phyloP scores from a whole-genome alignment of 2,329 filamentous ascomycete genomes.

The Intubia oerlemansii region DNA sequence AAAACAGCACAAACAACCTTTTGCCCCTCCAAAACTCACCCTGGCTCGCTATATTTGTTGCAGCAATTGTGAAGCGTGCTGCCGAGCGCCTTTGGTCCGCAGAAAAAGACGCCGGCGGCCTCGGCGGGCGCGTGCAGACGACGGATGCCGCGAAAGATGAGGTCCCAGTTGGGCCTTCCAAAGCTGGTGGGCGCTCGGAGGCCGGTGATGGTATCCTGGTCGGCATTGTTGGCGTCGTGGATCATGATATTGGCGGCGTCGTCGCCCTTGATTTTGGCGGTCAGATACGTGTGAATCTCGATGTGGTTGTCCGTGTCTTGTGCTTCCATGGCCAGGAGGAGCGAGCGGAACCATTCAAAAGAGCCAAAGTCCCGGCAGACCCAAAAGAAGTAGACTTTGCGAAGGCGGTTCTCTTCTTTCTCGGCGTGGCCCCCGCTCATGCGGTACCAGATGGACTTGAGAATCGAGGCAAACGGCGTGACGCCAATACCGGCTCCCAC shows the following conservation, averaged over 20 bases:
- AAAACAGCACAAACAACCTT: no score
- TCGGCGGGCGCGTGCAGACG: slow-evolving; percentile 56
- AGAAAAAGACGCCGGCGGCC: slow-evolving; percentile 69
- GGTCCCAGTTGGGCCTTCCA: slow-evolving; percentile 74
- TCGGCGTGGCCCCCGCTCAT: no score
- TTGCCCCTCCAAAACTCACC: no score
- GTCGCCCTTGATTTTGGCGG: slow-evolving; percentile 67
- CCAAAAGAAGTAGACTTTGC: slow-evolving; percentile 89
- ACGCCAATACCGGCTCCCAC: slow-evolving; percentile 69
- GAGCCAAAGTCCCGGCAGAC: slow-evolving; percentile 73
- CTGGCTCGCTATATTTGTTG: slow-evolving; percentile 72
- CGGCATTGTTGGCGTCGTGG: slow-evolving; percentile 67
- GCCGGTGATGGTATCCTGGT: slow-evolving; percentile 69
- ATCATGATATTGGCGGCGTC: slow-evolving; percentile 87
- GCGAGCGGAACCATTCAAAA: slow-evolving; percentile 75
- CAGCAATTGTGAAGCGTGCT: slow-evolving; percentile 63
- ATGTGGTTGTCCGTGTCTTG: slow-evolving; percentile 70
- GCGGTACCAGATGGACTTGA: slow-evolving; percentile 85
- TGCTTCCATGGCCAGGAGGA: slow-evolving; percentile 67
- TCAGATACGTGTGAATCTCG: slow-evolving; percentile 78
- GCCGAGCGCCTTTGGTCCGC: slow-evolving; percentile 60
- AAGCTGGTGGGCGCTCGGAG: slow-evolving; percentile 69
- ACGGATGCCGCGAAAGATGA: slow-evolving; percentile 67
- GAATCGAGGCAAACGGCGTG: slow-evolving; percentile 68
- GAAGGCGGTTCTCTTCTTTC: slow-evolving; percentile 61